Percentiles rank a stretch among this genome's conserved stretches.
These are phyloP conservation scores for Saturnispora bothae DNA, from an alignment of 805 yeast species.

Conservation along the genomic window DNA sequence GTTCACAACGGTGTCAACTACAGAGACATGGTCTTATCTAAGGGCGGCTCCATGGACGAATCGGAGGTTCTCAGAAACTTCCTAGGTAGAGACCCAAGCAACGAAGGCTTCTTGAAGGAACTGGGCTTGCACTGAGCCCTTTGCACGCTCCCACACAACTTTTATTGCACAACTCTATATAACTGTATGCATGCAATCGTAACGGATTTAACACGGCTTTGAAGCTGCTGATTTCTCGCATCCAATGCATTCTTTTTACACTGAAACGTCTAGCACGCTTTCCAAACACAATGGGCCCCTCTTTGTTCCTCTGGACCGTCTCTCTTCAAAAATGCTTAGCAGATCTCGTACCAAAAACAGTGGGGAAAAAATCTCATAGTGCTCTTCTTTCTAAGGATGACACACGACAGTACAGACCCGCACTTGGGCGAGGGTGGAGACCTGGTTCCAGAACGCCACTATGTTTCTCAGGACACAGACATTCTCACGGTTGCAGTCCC, in stretches of 20 bases:
- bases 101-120: constrained; percentile 63
- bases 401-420: not conserved
- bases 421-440: constrained; percentile 6
- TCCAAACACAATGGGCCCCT: no score
- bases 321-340: no score
- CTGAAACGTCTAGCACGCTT: no score
- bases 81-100: constrained; percentile 67
- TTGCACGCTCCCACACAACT: no score
- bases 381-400: no score
- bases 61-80: constrained; percentile 52
- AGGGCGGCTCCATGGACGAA: constrained; percentile 69
- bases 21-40: constrained; percentile 55
- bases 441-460: constrained; percentile 11
- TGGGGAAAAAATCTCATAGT: not conserved
- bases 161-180: no score
- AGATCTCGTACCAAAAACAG: not conserved
- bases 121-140: constrained; percentile 31
- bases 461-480: constrained; percentile 11
- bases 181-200: no score
- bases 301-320: not conserved
- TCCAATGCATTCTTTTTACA: no score
- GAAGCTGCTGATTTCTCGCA: no score
- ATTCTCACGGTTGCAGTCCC: constrained; percentile 13
- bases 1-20: constrained; percentile 51
- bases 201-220: no score